A percentile compares a stretch with the other conserved stretches of the same genome.
Conservation (phyloP, 225 moss, liverwort and hornwort species). For the Polytrichum commune region DNA sequence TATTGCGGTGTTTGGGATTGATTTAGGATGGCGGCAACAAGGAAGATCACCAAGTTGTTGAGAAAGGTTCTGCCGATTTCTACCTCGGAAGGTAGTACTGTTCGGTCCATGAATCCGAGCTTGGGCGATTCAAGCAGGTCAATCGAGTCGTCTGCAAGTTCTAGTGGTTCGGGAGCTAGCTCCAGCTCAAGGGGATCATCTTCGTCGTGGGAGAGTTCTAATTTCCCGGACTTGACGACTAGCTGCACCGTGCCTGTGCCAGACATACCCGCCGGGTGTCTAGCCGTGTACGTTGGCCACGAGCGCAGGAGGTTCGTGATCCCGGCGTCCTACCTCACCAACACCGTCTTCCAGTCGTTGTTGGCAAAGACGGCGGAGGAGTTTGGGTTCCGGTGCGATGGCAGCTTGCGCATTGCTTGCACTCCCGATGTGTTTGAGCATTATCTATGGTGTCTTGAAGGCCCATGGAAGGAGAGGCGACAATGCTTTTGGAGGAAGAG, state of each 20-base stretch:
- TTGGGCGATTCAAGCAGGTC: slow-evolving; percentile 33
- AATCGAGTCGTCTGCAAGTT: background rate
- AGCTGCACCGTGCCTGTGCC: no score
- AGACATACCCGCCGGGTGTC: slow-evolving; percentile 35
- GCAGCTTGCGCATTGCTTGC: slow-evolving; percentile 48
- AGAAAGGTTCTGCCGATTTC: background rate
- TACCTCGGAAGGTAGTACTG: slow-evolving; percentile 5
- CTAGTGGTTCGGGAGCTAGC: background rate
- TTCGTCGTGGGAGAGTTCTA: slow-evolving; percentile 2
- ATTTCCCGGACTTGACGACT: background rate
- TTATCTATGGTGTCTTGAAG: slow-evolving; percentile 28
- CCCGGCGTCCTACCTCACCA: slow-evolving; percentile 44
- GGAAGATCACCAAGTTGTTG: slow-evolving; percentile 2
- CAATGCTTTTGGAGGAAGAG: no score
- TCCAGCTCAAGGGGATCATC: slow-evolving; percentile 5
- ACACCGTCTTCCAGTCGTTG: slow-evolving; percentile 35
- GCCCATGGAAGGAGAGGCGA: background rate
- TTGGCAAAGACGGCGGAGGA: slow-evolving; percentile 48
- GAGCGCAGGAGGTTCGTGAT: slow-evolving; percentile 49
- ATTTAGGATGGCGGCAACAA: background rate
- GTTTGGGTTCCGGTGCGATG: slow-evolving; percentile 43
- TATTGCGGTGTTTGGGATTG: no score
- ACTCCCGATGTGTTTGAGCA: slow-evolving; percentile 56
- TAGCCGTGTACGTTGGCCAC: slow-evolving; percentile 45
- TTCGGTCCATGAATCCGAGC: slow-evolving; percentile 31